Conservation (phyloP, 2,329 filamentous ascomycete species). For the Nothophaeocryptopus gaeumannii region DNA sequence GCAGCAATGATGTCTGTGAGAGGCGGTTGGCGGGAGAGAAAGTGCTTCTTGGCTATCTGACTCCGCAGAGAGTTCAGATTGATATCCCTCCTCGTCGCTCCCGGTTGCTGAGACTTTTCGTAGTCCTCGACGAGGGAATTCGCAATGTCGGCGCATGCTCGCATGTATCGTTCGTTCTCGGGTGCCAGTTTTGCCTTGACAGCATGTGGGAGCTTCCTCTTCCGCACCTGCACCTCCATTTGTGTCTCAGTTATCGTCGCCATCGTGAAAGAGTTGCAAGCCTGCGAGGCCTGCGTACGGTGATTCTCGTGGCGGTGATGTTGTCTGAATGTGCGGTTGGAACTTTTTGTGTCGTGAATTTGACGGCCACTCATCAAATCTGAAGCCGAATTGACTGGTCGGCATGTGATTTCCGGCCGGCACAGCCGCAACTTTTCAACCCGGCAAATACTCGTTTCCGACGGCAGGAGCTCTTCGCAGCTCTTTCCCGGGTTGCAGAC, state of each 20-base stretch:
- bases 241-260: slow-evolving; percentile 62
- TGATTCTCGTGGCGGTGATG: too few species aligned
- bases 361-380: slow-evolving; percentile 1
- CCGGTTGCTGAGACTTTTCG: slow-evolving; percentile 72
- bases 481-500: neutral
- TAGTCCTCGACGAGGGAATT: slow-evolving; percentile 92
- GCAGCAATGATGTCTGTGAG: slow-evolving; percentile 96
- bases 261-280: slow-evolving; percentile 42
- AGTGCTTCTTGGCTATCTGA: slow-evolving; percentile 90
- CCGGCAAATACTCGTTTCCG: neutral
- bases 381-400: neutral
- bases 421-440: neutral
- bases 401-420: neutral
- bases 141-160: slow-evolving; percentile 93
- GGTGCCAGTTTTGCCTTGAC: slow-evolving; percentile 66
- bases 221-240: slow-evolving; percentile 55
- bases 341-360: too few species aligned
- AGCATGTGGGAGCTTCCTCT: slow-evolving; percentile 47
- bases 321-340: too few species aligned
- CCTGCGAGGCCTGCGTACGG: too few species aligned
- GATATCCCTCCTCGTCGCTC: slow-evolving; percentile 74
- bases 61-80: slow-evolving; percentile 87
- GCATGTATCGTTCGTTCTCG: slow-evolving; percentile 90
- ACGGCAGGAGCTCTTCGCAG: slow-evolving; percentile 1
- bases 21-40: slow-evolving; percentile 80